Evolutionary conservation across 2,329 filamentous ascomycete genomes (phyloP), one percentile per base, ranked within the genome.

Genomic region (Colletotrichum lini): DNA sequence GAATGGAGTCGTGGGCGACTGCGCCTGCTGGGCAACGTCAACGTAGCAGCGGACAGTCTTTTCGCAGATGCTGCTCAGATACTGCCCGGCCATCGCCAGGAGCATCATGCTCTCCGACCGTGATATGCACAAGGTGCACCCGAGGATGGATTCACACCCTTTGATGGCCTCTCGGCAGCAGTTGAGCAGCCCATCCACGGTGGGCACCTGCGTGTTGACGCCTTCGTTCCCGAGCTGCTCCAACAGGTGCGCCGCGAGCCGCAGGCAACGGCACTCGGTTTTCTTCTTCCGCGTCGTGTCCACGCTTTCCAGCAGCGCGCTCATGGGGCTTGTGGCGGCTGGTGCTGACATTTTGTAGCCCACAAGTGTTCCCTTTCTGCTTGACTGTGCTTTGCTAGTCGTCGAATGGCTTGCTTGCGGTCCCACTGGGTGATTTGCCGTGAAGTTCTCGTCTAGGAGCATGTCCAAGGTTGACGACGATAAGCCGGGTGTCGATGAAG

Each of bases 81-180:
- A 68, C 23, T 68, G 59, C 0, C 42, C 59, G 4, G 65, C 50
- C 65, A 68, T 68, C 5, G 59, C 58, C 15, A 68, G 44, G 3
- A 68, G 65, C 65, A 68, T 68, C 59, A 68, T 64, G 44, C 58
- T 68, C 26, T 68, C 65, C 6, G 59, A 68, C 2, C 59, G 44
- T 0, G 65, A 64, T 52, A 52, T 68, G 59, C 59, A 68, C 1
- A 58, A 30, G 3, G 42, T 64, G 30, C 59, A 68, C 23, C 59
- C 16, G 0, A 68, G 44, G 12, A 68, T 68, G 0, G 65, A 57
- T 21, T 44, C 52, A 16, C 65, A 68, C 3, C 65, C 65, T 21
- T 68, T 68, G 23, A 68, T 64, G 0, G 59, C 65, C 38, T 68
- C 65, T 2, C 52, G 42, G 16, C 59, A 68, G 23, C 59, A 64